These are phyloP conservation scores for Phytophthora chlamydospora DNA, from an alignment of 352 stramenopile genomes.

Conservation along the genomic window DNA sequence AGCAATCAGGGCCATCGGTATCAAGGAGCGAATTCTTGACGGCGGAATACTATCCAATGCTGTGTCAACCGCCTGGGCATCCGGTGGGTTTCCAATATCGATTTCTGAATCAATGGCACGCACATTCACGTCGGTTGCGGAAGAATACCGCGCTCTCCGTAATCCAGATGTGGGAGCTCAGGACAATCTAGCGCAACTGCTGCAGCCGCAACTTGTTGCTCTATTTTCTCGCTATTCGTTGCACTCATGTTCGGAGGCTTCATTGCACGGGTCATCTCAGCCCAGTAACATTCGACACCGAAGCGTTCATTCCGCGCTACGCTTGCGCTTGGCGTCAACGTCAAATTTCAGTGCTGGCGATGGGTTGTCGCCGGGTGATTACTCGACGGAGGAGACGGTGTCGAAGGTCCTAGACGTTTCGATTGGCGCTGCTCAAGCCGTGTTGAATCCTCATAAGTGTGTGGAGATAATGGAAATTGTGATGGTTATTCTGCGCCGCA, in stretches of 20 bases:
- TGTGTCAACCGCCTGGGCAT: constrained; percentile 40
- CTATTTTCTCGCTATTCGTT: constrained; percentile 42
- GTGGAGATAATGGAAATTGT: constrained; percentile 31
- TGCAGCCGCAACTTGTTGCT: constrained; percentile 47
- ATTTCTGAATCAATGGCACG: constrained; percentile 31
- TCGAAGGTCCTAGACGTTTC: constrained; percentile 47
- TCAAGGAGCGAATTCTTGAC: constrained; percentile 59
- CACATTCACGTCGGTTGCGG: constrained; percentile 19
- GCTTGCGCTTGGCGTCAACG: constrained; percentile 43
- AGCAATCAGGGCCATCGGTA: constrained; percentile 38
- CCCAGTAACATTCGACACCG: constrained; percentile 43
- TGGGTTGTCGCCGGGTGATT: neutral
- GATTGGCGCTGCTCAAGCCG: constrained; percentile 28
- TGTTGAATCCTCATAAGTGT: constrained; percentile 38
- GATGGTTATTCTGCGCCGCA: constrained; percentile 22
- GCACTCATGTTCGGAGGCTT: constrained; percentile 48
- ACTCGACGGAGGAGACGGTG: constrained; percentile 19
- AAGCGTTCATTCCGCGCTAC: constrained; percentile 71
- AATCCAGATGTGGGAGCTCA: constrained; percentile 43
- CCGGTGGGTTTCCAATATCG: constrained; percentile 20
- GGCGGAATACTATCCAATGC: constrained; percentile 42
- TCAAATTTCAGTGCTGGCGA: constrained; percentile 16
- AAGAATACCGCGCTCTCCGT: constrained; percentile 49
- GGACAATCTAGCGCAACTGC: constrained; percentile 50
- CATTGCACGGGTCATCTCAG: constrained; percentile 19